Base-by-base conservation (phyloP, 257 asterid species). In the Gardenia jasminoides region DNA sequence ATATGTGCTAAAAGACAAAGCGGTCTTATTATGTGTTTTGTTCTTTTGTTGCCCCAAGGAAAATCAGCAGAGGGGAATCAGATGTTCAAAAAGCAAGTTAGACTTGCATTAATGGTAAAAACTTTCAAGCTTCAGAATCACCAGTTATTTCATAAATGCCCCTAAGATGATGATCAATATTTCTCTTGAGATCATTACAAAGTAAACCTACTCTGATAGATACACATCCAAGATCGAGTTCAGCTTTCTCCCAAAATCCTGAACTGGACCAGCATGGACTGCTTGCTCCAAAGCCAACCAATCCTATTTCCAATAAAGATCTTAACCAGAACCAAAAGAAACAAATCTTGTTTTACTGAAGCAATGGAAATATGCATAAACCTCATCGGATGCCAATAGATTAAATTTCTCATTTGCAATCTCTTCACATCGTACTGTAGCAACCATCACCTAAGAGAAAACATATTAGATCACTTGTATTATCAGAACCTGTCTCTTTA, bases 371-470 rank as follows among this genome's bases (percentile, higher is more conserved):
- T 91, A 82, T 75, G 78, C 56, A 75, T 58, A 64, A 31, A 75
- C 78, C 78, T 75, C 70, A 39, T 75, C 70, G 39, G 78, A 75
- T 59, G 67, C 39, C 46, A 75, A 36, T 59, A 17, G 78, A 74
- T 90, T 86, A 68, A 85, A 91, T 81, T 89, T 94, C 70, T 92
- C 97, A 82, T 90, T 84, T 31, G 93, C 94, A 81, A 92, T 92
- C 87, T 94, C 98, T 82, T 94, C 98, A 80, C 98, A 94, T 11
- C 97, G 94, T 72, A 94, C 98, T 44, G 97, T 94, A 31, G 98
- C 98, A 79, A 92, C 98, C 97, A 94, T 94, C 81, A 94, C 97
- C 97, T 94, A 83, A 71, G 74, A 62, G 12, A 75, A 58, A 31
- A 39, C 13, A 59, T 36, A 59, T 39, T 36, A 58, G 70, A 74